Evolutionary conservation across 2,329 filamentous ascomycete species (phyloP).

Genomic region (Penicillium sp.): DNA sequence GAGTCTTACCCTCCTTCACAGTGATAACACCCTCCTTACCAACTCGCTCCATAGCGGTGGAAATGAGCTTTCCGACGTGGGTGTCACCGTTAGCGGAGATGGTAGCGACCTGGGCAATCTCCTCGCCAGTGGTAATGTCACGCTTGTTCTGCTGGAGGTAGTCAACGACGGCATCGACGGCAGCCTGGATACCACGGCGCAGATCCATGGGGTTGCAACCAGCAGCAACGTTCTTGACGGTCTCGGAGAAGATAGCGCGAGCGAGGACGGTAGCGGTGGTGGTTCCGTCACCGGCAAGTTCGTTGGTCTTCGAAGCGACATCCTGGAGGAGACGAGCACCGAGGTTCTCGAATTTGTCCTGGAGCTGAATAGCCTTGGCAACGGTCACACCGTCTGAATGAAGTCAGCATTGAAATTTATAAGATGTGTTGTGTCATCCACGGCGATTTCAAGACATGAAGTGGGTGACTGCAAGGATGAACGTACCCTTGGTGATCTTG

Average conservation of each 20-base stretch:
- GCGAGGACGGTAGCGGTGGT: conserved; percentile 97
- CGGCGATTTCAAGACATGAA: background rate
- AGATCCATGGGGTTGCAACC: conserved; percentile 99
- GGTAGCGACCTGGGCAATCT: conserved; percentile 97
- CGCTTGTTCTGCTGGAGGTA: conserved; percentile 96
- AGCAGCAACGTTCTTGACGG: conserved; percentile 98
- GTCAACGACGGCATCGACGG: conserved; percentile 91
- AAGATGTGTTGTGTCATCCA: conserved; percentile 22
- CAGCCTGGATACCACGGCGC: conserved; percentile 93
- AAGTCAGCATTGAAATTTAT: conserved; percentile 27
- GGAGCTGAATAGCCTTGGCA: conserved; percentile 84
- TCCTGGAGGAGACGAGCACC: conserved; percentile 96
- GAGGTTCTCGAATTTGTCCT: conserved; percentile 99
- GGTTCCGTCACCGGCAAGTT: conserved; percentile 97
- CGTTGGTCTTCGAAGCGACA: conserved; percentile 99
- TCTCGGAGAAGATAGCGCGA: conserved; percentile 98
- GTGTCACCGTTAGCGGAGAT: conserved; percentile 97
- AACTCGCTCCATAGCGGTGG: conserved; percentile 99
- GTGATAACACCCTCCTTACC: conserved; percentile 99
- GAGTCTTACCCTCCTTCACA: conserved; percentile 99
- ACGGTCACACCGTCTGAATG: conserved; percentile 81
- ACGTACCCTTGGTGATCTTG: conserved; percentile 97
- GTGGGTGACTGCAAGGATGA: background rate
- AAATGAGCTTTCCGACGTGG: conserved; percentile 93
- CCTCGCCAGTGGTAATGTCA: conserved; percentile 95